phyloP scores from a whole-genome alignment of 352 stramenopile species.

The Phytopythium mirpurense region DNA sequence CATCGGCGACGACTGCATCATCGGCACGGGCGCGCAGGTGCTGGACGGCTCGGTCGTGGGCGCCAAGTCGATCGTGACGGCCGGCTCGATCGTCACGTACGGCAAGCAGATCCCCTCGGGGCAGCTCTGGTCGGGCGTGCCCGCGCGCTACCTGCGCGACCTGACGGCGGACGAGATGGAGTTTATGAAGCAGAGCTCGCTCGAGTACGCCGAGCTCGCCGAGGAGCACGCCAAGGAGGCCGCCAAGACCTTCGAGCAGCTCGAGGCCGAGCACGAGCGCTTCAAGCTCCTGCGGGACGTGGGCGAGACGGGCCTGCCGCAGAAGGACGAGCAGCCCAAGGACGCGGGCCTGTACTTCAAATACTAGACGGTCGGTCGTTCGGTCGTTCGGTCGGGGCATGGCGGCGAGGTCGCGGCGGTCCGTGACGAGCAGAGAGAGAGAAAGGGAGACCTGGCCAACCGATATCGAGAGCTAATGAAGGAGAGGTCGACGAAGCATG shows the following conservation, averaged over 20 bases:
- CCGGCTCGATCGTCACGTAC: slow-evolving; percentile 85
- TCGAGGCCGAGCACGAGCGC: slow-evolving; percentile 70
- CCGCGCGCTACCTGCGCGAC: slow-evolving; percentile 79
- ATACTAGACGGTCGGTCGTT: slow-evolving; percentile 68
- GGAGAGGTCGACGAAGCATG: not conserved
- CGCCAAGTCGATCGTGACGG: slow-evolving; percentile 86
- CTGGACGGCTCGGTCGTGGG: slow-evolving; percentile 87
- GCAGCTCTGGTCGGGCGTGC: slow-evolving; percentile 86
- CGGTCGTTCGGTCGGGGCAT: no score
- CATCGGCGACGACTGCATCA: slow-evolving; percentile 90
- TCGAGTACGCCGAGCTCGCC: slow-evolving; percentile 81
- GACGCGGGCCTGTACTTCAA: slow-evolving; percentile 86
- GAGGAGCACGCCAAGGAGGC: slow-evolving; percentile 66
- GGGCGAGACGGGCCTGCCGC: slow-evolving; percentile 69
- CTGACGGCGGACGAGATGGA: slow-evolving; percentile 82
- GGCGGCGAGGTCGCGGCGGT: no score
- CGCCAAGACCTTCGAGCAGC: slow-evolving; percentile 81
- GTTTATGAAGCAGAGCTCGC: slow-evolving; percentile 87
- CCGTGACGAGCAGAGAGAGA: no score
- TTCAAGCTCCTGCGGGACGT: slow-evolving; percentile 78
- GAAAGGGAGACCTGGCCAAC: not conserved
- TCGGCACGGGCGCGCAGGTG: slow-evolving; percentile 89
- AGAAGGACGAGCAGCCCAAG: slow-evolving; percentile 63
- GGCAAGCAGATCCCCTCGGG: slow-evolving; percentile 86
- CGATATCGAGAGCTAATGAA: not conserved